Base-by-base conservation (phyloP, 495 filamentous ascomycete genomes). In the Alectoria sarmentosa region DNA sequence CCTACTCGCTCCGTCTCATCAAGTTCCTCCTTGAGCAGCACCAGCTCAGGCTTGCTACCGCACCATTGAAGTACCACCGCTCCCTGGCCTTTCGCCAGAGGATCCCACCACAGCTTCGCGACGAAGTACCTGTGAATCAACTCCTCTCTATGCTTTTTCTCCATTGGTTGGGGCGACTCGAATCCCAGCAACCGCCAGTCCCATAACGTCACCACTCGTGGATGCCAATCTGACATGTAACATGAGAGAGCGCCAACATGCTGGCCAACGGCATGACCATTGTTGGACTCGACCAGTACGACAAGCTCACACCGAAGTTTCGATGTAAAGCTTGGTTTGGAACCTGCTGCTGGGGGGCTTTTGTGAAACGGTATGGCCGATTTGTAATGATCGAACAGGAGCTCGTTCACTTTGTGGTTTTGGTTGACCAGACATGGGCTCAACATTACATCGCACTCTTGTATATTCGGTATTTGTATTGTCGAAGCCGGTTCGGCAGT, bases 121-220 rank as follows among this genome's bases (percentile, higher is more conserved):
- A 58, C 49, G 15, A 36, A 42, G 6, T 30, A 9, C 21, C 21
- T 10, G 13, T 37, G 42, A 3, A 58, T 23, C 54, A 28, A 9
- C 41, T 17, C 44, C 26, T 32, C 34, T 21, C 30, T 49, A 8
- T 63, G 26, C 26, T 4, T 3, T 13, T 44, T 19, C 2, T 6
- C 34, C 23, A 26, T 37, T 0, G 11, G 59, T 17, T 23, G 48
- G 6, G 15, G 19, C 28, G 15, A 55, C 48, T 37, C 30, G 19
- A 17, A 66, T 30, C 64, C 64, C 58, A 64, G 54, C 0, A 58
- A 26, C 13, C 67, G 42, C 67, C 67, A 69, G 42, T 66, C 64
- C 55, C 64, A 69, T 14, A 69, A 23, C 4, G 57, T 34, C 7
- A 66, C 48, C n/a, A 39, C n/a, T 28, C 56, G 64, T 11, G 42